Evolutionary conservation across 805 yeast species (phyloP), one percentile per base, ranked within the genome.

Genomic region (Cyberlindnera nakhonratchasimensis): DNA sequence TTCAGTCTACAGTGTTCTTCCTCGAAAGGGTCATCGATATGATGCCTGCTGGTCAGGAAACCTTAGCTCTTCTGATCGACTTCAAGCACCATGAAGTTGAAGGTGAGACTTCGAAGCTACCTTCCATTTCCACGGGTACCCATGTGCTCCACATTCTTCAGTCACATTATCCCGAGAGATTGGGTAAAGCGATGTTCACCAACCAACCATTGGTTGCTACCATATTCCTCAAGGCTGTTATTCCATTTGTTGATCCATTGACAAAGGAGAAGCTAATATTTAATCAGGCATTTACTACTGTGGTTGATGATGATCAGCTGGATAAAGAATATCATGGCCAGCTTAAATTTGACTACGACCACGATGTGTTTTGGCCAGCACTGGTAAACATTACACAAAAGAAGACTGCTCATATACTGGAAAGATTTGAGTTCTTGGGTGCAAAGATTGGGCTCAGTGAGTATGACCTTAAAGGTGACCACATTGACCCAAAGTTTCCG

Each of bases 21-120:
- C 71, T 91, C 40, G 98, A 91, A 63, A 72, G 89, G 42, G 93
- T 84, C 23, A 90, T 91, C 43, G 95, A 88, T 62, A 83, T 78
- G 62, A 90, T 91, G 96, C 96, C 96, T 1, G 74, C 86, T 0
- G 97, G 96, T 12, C 97, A 91, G 64, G 98, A 89, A 59, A 82
- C 91, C 12, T 67, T 91, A 40, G 96, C 97, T 1, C 67, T 91
- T 42, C 68, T 93, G 49, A 90, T 93, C 48, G 98, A 91, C 65
- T 90, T 90, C 66, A 86, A 90, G 64, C 79, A 85, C 11, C 80
- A 86, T 45, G 55, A 65, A 10, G 72, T 66, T 43, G 70, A 39
- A 24, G 52, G 47, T 9, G 50, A 71, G 70, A 46, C 53, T 23
- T 75, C 83, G 44, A 86, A 83, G 59, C 75, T 87, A 38, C 97